Evolutionary conservation across 2,329 filamentous ascomycete genomes (phyloP), one percentile per base, ranked within the genome.

Genomic region (Talaromyces pinophilus): DNA sequence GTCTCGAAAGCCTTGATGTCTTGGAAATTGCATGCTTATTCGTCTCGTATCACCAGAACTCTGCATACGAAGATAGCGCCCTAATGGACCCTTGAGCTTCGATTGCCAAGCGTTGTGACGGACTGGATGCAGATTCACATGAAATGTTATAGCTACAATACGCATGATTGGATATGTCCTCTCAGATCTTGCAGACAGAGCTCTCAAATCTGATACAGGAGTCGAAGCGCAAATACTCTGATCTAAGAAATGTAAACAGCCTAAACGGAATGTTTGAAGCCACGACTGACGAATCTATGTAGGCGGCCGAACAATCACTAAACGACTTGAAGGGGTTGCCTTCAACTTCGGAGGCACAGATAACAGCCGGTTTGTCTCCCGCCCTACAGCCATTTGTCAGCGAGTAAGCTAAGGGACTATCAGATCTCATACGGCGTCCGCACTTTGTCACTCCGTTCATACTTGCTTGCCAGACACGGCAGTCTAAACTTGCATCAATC

Each of bases 361-460:
- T 92, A 70, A 86, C 89, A 71, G 88, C 88, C 73, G 90, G 90
- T 91, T 78, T 69, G 78, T 72, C 50, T 67, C 62, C 46, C 54
- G 64, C 35, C 19, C 17, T 64, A 25, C 38, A 17, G 5, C 13
- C 54, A 60, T 33, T 50, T 67, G 66, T 22, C 54, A 13, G 59
- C 48, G 17, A 61, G 48, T 60, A 38, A 62, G 59, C 66, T 67
- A 52, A 64, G 40, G n/a, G 28, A 28, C 15, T 19, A 13, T 50
- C 28, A 97, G 95, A 97, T 80, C 87, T 99, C 68, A 88, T 90
- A 64, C 89, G 92, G 73, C 89, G 89, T 71, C 85, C 90, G 66
- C 89, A 90, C 75, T 98, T 99, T 79, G 89, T 94, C 67, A 93
- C 94, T 71, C 95, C 95, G 1, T 98, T 99, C 75, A 87, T 99